Evolutionary conservation across 768 basidiomycete genomes (phyloP), one percentile per base, ranked within the genome.

Genomic region (Mycena filopes): DNA sequence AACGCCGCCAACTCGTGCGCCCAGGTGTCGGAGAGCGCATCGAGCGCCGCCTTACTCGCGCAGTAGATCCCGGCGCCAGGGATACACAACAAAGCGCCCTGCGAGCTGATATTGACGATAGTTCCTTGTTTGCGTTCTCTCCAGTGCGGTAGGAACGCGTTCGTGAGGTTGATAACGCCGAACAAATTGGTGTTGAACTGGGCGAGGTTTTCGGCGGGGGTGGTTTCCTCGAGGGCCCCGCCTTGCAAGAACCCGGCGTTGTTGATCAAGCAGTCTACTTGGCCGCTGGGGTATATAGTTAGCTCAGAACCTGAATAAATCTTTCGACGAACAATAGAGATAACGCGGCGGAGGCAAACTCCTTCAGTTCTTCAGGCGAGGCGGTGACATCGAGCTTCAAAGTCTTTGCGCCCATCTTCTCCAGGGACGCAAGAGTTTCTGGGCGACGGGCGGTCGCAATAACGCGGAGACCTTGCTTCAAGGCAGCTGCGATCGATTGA

Each of bases 181-280:
- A 74, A 69, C 26, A 77, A 68, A 69, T 77, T 76, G 15, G 72
- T 72, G 55, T 71, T 60, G 55, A 75, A 74, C 38, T 73, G 70
- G 1, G 62, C 55, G 1, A 64, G 57, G 25, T 56, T 53, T 45
- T 72, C 62, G 40, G 71, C 68, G 5, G 62, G 51, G 15, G 36
- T 68, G 50, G 56, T 63, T 25, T 68, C 70, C 49, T 72, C 66
- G 20, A 68, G 42, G 0, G 71, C 70, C 42, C 68, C 67, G 18
- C 70, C 72, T 26, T 65, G 64, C n/a, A 73, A 38, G 29, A 62
- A 74, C 2, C 72, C 74, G 13, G 74, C 75, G 40, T 77, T 76
- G 61, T 74, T 74, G 55, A 75, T 60, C 28, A 77, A 60, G 28
- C 65, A 72, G 48, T 75, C 74, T n/a, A 77, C 58, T 31, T 6